These are phyloP conservation scores for Kalaharituber pfeilii DNA, from an alignment of 2,329 filamentous ascomycete genomes.

Conservation along the genomic window DNA sequence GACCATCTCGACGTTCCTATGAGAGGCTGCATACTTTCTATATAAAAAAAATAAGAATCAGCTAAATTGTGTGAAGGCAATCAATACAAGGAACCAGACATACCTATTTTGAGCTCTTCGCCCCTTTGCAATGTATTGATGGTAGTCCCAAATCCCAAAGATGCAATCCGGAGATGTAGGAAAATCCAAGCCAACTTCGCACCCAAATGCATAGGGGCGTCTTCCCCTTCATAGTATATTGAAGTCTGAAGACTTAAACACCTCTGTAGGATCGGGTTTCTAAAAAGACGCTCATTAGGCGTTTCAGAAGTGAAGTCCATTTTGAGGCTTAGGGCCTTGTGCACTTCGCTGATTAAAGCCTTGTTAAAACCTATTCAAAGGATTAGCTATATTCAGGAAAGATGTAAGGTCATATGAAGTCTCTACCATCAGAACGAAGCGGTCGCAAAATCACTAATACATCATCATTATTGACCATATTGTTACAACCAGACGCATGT, in stretches of 20 bases:
- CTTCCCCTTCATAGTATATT: constrained; percentile 51
- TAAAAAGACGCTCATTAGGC: constrained; percentile 52
- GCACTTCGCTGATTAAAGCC: constrained; percentile 48
- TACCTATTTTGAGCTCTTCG: constrained; percentile 9
- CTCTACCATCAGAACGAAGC: constrained; percentile 2
- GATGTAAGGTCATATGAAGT: neutral
- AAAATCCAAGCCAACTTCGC: constrained; percentile 22
- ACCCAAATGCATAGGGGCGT: constrained; percentile 17
- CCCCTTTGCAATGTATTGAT: constrained; percentile 17
- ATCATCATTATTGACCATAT: constrained; percentile 34
- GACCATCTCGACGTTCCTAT: constrained; percentile 21
- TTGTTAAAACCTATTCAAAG: constrained; percentile 27
- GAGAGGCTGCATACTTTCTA: constrained; percentile 20
- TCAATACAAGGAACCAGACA: constrained; percentile 14
- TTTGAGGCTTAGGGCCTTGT: constrained; percentile 50
- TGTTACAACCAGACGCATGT: constrained; percentile 29
- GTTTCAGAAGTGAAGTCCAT: constrained; percentile 69
- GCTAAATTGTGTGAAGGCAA: neutral
- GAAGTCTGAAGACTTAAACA: constrained; percentile 65
- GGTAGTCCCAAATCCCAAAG: constrained; percentile 21
- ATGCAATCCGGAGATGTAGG: constrained; percentile 21
- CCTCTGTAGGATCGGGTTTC: constrained; percentile 54
- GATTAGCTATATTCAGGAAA: too few relatives aligned
- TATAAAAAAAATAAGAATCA: neutral
- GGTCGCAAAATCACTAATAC: constrained; percentile 27